These are phyloP conservation scores for Sphaerulina vaccinii DNA, from an alignment of 2,329 filamentous ascomycete genomes.

Conservation along the genomic window DNA sequence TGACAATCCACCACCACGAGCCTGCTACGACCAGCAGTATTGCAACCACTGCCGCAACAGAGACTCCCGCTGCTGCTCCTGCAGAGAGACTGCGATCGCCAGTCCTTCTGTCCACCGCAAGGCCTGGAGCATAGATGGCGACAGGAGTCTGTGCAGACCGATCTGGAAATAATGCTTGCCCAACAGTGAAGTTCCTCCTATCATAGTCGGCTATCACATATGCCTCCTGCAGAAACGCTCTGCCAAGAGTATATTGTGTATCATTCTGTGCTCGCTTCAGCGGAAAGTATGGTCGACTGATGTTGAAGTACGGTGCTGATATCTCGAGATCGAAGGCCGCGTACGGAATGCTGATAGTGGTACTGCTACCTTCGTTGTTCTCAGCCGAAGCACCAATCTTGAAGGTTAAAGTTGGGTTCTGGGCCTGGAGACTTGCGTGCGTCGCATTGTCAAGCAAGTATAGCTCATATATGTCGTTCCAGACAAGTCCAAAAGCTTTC, in stretches of 20 bases:
- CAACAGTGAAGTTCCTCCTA: conserved; percentile 46
- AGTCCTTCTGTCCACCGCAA: not conserved
- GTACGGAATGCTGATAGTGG: conserved; percentile 49
- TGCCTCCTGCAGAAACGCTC: conserved; percentile 68
- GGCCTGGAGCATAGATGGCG: not conserved
- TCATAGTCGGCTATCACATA: conserved; percentile 52
- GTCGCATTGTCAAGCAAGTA: conserved; percentile 43
- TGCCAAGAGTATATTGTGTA: conserved; percentile 60
- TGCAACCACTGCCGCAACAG: not conserved
- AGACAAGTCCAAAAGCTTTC: conserved; percentile 41
- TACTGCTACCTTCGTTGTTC: conserved; percentile 20
- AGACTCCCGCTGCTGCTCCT: not conserved
- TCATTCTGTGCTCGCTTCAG: conserved; percentile 56
- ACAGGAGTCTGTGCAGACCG: not conserved
- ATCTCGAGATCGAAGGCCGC: conserved; percentile 49
- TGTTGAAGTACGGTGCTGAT: conserved; percentile 53
- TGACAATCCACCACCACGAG: too few species aligned
- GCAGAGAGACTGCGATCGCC: not conserved
- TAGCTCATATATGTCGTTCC: conserved; percentile 38
- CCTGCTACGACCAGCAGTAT: too few species aligned
- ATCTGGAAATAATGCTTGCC: conserved; percentile 30
- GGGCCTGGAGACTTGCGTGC: conserved; percentile 35
- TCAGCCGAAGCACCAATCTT: conserved; percentile 21
- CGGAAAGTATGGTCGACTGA: conserved; percentile 65
- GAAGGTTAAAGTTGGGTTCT: conserved; percentile 42